Percentiles rank a stretch among this genome's conserved stretches.
These are phyloP conservation scores for Phialophora chinensis DNA, from an alignment of 2,329 filamentous ascomycete genomes.

Conservation along the genomic window DNA sequence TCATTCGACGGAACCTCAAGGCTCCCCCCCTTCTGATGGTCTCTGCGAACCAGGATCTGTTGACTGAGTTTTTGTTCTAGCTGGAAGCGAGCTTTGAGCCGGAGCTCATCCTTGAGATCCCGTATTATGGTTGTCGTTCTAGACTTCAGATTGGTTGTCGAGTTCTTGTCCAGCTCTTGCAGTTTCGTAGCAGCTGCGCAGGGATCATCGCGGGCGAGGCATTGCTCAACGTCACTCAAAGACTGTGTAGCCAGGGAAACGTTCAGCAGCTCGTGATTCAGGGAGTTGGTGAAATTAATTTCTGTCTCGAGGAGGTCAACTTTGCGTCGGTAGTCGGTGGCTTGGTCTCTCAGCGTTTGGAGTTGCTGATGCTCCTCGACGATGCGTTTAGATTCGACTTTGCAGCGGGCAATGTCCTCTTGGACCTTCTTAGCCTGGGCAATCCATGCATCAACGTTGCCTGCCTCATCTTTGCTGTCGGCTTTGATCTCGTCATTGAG, in stretches of 20 bases:
- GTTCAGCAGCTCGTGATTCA: slow-evolving; percentile 29
- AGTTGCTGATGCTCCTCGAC: slow-evolving; percentile 75
- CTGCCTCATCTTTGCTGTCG: slow-evolving; percentile 76
- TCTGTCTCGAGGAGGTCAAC: slow-evolving; percentile 63
- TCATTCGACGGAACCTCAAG: slow-evolving; percentile 26
- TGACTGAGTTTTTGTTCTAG: slow-evolving; percentile 29
- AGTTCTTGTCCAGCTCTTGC: slow-evolving; percentile 21
- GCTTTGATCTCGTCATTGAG: slow-evolving; percentile 69
- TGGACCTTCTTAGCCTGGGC: slow-evolving; percentile 82
- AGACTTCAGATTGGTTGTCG: slow-evolving; percentile 19
- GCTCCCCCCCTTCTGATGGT: slow-evolving; percentile 14
- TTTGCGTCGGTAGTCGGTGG: slow-evolving; percentile 65
- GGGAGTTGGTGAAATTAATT: slow-evolving; percentile 63
- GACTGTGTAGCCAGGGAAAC: slow-evolving; percentile 23
- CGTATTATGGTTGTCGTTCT: slow-evolving; percentile 25
- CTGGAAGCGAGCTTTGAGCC: slow-evolving; percentile 29
- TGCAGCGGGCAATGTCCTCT: slow-evolving; percentile 80
- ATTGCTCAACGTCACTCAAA: slow-evolving; percentile 32
- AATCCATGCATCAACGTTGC: slow-evolving; percentile 86
- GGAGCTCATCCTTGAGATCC: slow-evolving; percentile 33
- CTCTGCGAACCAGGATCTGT: slow-evolving; percentile 28
- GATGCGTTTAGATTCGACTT: slow-evolving; percentile 79
- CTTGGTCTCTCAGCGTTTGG: slow-evolving; percentile 66
- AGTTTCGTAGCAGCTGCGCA: slow-evolving; percentile 32
- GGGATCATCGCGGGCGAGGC: slow-evolving; percentile 25